These are phyloP conservation scores for Podospora pseudocomata DNA, from an alignment of 495 filamentous ascomycete genomes.

Conservation along the genomic window DNA sequence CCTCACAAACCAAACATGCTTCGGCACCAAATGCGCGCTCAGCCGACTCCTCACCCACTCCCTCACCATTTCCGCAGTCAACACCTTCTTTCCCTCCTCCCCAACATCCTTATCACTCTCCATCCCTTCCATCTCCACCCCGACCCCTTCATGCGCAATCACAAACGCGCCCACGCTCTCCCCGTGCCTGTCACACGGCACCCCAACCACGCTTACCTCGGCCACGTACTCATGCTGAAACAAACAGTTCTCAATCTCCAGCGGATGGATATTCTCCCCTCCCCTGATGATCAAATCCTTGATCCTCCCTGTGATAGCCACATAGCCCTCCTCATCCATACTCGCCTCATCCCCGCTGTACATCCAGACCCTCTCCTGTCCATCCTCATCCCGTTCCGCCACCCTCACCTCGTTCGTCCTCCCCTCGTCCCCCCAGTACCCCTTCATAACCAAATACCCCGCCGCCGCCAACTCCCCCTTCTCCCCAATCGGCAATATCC, in stretches of 20 bases:
- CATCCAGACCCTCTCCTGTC: slow-evolving; percentile 44
- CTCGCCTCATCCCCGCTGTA: slow-evolving; percentile 86
- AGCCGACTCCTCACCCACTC: slow-evolving; percentile 69
- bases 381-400: slow-evolving; percentile 42
- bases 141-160: slow-evolving; percentile 42
- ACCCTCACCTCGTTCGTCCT: slow-evolving; percentile 68
- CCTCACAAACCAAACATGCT: slow-evolving; percentile 81
- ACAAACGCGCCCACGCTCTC: slow-evolving; percentile 86
- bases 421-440: slow-evolving; percentile 74
- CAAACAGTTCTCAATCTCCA: slow-evolving; percentile 92
- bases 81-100: slow-evolving; percentile 20
- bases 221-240: slow-evolving; percentile 62
- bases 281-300: slow-evolving; percentile 91
- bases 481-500: slow-evolving; percentile 59
- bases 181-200: slow-evolving; percentile 80
- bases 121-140: slow-evolving; percentile 31
- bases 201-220: slow-evolving; percentile 78
- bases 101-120: slow-evolving; percentile 15
- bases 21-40: slow-evolving; percentile 78
- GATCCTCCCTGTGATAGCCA: slow-evolving; percentile 62
- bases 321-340: slow-evolving; percentile 71
- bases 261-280: slow-evolving; percentile 93
- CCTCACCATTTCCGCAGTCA: slow-evolving; percentile 56
- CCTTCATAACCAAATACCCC: slow-evolving; percentile 87
- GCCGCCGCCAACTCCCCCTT: slow-evolving; percentile 78